Base-by-base conservation (phyloP, 352 stramenopile genomes). In the Chloridella minuta region DNA sequence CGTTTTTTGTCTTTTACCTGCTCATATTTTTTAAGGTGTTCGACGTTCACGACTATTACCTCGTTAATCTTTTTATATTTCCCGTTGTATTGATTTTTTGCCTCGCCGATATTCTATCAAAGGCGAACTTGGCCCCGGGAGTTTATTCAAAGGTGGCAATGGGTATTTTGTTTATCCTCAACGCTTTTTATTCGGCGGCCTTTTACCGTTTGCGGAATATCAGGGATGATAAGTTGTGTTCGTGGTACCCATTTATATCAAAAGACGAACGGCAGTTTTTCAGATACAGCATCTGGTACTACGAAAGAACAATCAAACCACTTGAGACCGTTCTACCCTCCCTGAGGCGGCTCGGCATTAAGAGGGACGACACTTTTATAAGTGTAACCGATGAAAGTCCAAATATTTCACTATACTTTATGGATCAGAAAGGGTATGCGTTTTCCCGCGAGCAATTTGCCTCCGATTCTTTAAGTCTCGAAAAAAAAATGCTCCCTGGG, bases 341-440 rank as follows among this genome's bases (percentile, higher is more conserved):
- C 40, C 40, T 66, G 10, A 16, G 21, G 18, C 10, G 10, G 10
- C 80, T 18, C 18, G 80, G 80, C 30, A 97, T 89, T 96, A 97
- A 89, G 97, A 88, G 30, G 86, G 86, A 86, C 10, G 21, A 86
- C 23, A 30, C 18, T 86, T 10, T 86, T 18, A 30, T 85, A 85
- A 85, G 30, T 86, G 18, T 85, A 30, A 16, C 21, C 30, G 21
- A 86, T 86, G 10, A 86, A 85, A 85, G 30, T 86, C 23, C 18
- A 30, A 18, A 86, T 86, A 85, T 85, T 86, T 86, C 21, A 16
- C 23, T 85, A 18, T 86, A 86, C 30, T 86, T 85, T 86, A 85
- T 85, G 21, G 21, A 86, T 86, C 30, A 86, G 18, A 85, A 86
- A 18, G 21, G 30, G 21, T 86, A 18, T 86, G 23, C 30, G 18